These are phyloP conservation scores for Fusarium beomiforme DNA, from an alignment of 2,329 filamentous ascomycete genomes.

Conservation along the genomic window DNA sequence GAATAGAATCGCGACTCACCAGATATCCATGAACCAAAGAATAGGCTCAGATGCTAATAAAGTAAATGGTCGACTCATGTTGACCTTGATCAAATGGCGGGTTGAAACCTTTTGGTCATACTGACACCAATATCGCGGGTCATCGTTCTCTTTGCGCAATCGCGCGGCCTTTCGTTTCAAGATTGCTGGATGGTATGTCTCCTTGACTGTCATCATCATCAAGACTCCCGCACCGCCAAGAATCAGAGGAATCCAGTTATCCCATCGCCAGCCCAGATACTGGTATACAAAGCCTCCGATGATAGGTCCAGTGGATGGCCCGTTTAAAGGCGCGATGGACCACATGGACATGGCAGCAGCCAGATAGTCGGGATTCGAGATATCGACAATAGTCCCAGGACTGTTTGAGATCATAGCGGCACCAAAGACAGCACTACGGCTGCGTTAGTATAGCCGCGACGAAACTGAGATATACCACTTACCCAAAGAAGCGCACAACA, in stretches of 20 bases:
- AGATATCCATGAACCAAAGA: conserved; percentile 72
- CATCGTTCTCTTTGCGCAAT: conserved; percentile 73
- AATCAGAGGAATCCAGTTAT: conserved; percentile 83
- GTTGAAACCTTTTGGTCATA: conserved; percentile 79
- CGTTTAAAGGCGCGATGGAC: conserved; percentile 86
- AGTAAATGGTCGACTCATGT: conserved; percentile 79
- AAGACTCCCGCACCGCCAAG: conserved; percentile 70
- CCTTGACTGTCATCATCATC: conserved; percentile 69
- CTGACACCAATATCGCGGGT: conserved; percentile 79
- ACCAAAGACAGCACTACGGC: conserved; percentile 59
- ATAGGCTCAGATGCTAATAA: conserved; percentile 87
- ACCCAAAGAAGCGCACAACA: conserved; percentile 78
- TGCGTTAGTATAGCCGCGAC: not conserved
- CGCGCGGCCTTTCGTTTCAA: conserved; percentile 72
- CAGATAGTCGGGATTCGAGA: conserved; percentile 81
- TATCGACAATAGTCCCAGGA: conserved; percentile 84
- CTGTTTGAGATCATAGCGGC: conserved; percentile 85
- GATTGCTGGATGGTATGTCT: conserved; percentile 81
- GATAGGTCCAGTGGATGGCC: conserved; percentile 56
- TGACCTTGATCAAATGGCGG: conserved; percentile 75
- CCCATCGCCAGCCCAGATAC: conserved; percentile 88
- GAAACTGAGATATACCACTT: conserved; percentile 37
- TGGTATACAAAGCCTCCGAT: conserved; percentile 80
- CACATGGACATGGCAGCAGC: conserved; percentile 87
- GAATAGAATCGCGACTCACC: conserved; percentile 56